Percentiles rank a stretch among this genome's conserved stretches.
These are phyloP conservation scores for Saccharomycopsis sp. DNA, from an alignment of 805 yeast species.

Conservation along the genomic window DNA sequence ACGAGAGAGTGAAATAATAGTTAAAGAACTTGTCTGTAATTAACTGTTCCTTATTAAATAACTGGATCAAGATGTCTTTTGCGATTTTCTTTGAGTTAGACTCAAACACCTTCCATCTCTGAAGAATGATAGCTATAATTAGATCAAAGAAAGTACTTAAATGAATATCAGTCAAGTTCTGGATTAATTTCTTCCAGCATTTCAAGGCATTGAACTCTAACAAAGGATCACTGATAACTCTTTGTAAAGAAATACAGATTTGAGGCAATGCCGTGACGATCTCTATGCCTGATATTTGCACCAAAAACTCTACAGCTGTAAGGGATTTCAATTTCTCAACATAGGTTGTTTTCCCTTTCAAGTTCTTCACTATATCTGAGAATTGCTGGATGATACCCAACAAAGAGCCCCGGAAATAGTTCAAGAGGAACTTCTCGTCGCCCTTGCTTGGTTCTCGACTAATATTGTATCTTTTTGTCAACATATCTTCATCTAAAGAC, in stretches of 20 bases:
- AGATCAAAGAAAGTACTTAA: slow-evolving; percentile 66
- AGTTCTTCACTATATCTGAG: slow-evolving; percentile 71
- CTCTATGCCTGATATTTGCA: slow-evolving; percentile 45
- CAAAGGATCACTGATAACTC: slow-evolving; percentile 58
- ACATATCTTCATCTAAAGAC: slow-evolving; percentile 19
- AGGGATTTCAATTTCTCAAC: slow-evolving; percentile 66
- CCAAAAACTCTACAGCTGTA: slow-evolving; percentile 64
- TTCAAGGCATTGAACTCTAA: slow-evolving; percentile 55
- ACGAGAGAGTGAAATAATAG: slow-evolving; percentile 48
- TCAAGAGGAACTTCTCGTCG: slow-evolving; percentile 31
- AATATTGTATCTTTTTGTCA: slow-evolving; percentile 22
- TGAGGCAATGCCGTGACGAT: slow-evolving; percentile 74
- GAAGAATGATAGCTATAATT: slow-evolving; percentile 64
- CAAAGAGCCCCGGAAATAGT: slow-evolving; percentile 49
- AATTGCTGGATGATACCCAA: slow-evolving; percentile 73
- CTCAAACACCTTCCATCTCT: slow-evolving; percentile 53
- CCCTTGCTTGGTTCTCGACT: slow-evolving; percentile 25
- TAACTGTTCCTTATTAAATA: slow-evolving; percentile 30
- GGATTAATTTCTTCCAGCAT: slow-evolving; percentile 62
- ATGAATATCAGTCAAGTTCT: slow-evolving; percentile 48
- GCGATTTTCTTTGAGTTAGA: slow-evolving; percentile 45
- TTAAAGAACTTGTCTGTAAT: slow-evolving; percentile 39
- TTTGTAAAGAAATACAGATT: slow-evolving; percentile 77
- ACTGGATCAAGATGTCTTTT: slow-evolving; percentile 39
- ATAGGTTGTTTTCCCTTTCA: slow-evolving; percentile 63